Evolutionary conservation across 768 basidiomycete species (phyloP).

Genomic region (Boletus coccyginus): DNA sequence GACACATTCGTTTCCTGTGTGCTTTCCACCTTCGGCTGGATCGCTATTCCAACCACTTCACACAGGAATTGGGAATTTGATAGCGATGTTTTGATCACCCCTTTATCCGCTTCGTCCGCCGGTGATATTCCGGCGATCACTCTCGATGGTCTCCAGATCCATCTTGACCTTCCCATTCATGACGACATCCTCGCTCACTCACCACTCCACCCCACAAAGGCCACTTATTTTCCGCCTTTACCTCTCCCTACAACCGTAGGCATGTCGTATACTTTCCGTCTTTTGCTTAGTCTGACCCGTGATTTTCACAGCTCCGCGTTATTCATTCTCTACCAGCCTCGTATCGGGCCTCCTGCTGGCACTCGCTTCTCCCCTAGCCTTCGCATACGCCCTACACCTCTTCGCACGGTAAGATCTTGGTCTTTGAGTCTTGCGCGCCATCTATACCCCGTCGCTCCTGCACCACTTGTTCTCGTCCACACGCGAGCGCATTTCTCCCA

Average conservation of each 20-base stretch:
- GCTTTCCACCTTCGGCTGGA: conserved; percentile 45
- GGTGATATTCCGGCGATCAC: conserved; percentile 3
- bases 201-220: conserved; percentile 23
- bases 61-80: conserved; percentile 29
- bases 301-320: conserved; percentile 6
- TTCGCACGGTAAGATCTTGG: not conserved
- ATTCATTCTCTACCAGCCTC: conserved; percentile 13
- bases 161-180: conserved; percentile 28
- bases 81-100: conserved; percentile 23
- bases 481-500: not conserved
- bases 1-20: conserved; percentile 43
- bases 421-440: not conserved
- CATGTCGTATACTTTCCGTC: conserved; percentile 5
- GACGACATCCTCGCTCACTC: conserved; percentile 23
- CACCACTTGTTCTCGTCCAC: not conserved
- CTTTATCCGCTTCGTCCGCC: conserved; percentile 8
- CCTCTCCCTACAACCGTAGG: conserved; percentile 13
- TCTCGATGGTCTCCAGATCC: conserved; percentile 22
- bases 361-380: conserved; percentile 15
- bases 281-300: not conserved
- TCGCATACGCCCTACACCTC: conserved; percentile 16
- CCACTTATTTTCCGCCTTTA: conserved; percentile 23
- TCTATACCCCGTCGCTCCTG: not conserved
- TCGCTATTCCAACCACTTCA: conserved; percentile 9
- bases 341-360: conserved; percentile 14